Percentiles rank a stretch among this genome's conserved stretches.
phyloP scores from a whole-genome alignment of 2,329 filamentous ascomycete species.

The Aureobasidium mangrovei region DNA sequence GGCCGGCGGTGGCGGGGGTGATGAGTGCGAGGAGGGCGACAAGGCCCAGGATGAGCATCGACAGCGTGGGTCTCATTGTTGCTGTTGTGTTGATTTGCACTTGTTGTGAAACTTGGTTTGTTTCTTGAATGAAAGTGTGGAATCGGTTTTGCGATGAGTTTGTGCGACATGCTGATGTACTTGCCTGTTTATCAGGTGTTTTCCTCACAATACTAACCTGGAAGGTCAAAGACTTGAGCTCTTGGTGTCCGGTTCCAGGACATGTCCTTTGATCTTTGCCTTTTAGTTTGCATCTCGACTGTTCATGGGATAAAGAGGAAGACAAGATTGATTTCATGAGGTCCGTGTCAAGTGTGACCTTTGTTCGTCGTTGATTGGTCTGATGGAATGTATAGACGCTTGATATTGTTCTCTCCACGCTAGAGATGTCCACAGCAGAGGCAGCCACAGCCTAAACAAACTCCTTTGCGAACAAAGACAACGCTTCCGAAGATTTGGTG shows the following conservation, averaged over 20 bases:
- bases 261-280: neutral
- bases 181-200: neutral
- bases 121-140: neutral
- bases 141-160: neutral
- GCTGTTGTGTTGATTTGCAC: neutral
- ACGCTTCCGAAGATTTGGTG: too few species aligned
- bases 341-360: neutral
- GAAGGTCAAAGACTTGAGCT: neutral
- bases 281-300: conserved; percentile 1
- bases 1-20: neutral
- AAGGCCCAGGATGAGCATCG: neutral
- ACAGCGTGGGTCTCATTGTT: neutral
- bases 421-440: neutral
- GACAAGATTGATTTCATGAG: neutral
- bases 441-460: conserved; percentile 4
- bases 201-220: conserved; percentile 1
- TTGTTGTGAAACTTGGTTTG: neutral
- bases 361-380: neutral
- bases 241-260: conserved; percentile 4
- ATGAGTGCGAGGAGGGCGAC: neutral
- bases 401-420: conserved; percentile 1
- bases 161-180: neutral
- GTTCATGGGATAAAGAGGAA: neutral
- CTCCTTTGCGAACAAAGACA: too few species aligned
- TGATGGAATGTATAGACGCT: conserved; percentile 1